A percentile compares a stretch with the other conserved stretches of the same genome.
Conservation (phyloP, 106 monocot species). For the Xerophyta viscosa region DNA sequence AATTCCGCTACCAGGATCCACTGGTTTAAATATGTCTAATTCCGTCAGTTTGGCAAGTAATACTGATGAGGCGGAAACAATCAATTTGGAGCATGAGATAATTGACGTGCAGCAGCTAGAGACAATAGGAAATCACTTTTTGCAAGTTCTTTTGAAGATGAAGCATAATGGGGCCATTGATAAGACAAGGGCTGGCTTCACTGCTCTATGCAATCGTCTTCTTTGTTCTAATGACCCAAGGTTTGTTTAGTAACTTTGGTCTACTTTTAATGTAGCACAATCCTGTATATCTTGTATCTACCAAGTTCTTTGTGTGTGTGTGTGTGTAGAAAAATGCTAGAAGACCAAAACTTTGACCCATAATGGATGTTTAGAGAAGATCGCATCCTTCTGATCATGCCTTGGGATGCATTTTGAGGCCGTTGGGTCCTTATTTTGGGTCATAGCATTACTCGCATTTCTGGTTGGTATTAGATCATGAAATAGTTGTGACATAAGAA, state of each 20-base stretch:
- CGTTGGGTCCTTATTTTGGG: no score
- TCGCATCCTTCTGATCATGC: no score
- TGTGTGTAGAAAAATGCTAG: no score
- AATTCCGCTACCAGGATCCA: conserved; percentile 69
- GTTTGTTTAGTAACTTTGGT: conserved; percentile 35
- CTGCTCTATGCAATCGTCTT: conserved; percentile 96
- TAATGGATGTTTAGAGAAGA: no score
- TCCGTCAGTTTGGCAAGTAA: conserved; percentile 6
- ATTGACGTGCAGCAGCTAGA: conserved; percentile 77
- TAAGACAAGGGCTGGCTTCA: conserved; percentile 97
- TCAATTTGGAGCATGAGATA: conserved; percentile 19
- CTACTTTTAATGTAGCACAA: no score
- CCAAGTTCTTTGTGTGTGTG: no score
- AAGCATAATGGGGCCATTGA: conserved; percentile 99
- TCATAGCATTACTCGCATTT: no score
- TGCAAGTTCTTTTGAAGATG: conserved; percentile 98
- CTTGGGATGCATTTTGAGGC: no score
- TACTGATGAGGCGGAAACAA: conserved; percentile 3
- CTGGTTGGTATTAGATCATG: no score
- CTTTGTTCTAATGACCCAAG: conserved; percentile 97
- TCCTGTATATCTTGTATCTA: no score
- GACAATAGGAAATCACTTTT: conserved; percentile 83
- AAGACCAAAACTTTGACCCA: no score
- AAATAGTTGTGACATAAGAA: no score
- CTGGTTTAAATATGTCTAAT: conserved; percentile 16